Base-by-base conservation (phyloP, 192 early-diverging fungal genomes). In the Coemansia sp. region DNA sequence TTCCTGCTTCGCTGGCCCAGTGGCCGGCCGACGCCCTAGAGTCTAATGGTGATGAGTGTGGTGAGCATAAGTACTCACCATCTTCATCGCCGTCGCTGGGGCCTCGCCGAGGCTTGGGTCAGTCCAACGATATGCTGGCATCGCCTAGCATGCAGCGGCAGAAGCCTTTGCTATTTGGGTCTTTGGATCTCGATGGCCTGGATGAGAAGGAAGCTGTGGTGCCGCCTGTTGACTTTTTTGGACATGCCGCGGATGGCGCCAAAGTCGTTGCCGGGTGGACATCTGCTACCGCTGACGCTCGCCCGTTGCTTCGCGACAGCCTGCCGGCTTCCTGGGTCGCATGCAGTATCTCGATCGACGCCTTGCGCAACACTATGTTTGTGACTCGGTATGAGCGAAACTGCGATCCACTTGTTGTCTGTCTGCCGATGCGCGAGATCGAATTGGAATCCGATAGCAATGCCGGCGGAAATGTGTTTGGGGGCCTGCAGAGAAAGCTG, bases 341-440 rank as follows among this genome's bases (percentile, higher is more conserved):
- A 0, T 92, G 91, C 41, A 93, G 89, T 0, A 66, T 98, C 31
- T 89, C 92, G 0, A 75, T 95, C 34, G 95, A 98, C 63, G 57
- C 76, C 1, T 70, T 82, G 23, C 75, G 84, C 21, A 79, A 92
- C 46, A 84, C 88, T 4, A 61, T 98, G 58, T 92, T 92, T 72
- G 72, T 96, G 15, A 87, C 89, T 31, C 87, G 92, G 12, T 76
- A 90, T 59, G 72, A 76, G 25, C 77, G 64, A 0, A 70, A 66
- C 23, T 64, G 67, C 2, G 66, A 72, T 3, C 93, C 94, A 0
- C 37, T 92, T 25, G 76, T 91, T 3, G 59, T 95, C 1, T 85
- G 90, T 32, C 71, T 98, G 51, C 95, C 95, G 0, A 76, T 98
- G 66, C 85, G 64, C 69, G 92, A 39, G 69, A 78, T 59, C 75